Evolutionary conservation across 2,329 filamentous ascomycete genomes (phyloP).

Genomic region (Orbilia oligospora): DNA sequence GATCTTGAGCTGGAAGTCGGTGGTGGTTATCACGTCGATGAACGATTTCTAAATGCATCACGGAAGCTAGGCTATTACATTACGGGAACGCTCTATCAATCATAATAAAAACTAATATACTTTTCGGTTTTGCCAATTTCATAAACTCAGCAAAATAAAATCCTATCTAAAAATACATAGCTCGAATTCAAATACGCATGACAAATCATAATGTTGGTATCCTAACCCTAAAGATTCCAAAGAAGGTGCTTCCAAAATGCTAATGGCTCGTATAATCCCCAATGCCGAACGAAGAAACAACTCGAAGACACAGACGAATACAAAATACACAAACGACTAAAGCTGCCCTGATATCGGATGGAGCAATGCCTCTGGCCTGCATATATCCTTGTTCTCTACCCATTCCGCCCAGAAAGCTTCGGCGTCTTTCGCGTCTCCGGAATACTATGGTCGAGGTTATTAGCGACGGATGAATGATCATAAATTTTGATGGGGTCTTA

Average conservation of each 20-base stretch:
- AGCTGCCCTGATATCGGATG: constrained; percentile 51
- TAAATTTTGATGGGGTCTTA: constrained; percentile 2
- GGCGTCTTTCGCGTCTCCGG: constrained; percentile 42
- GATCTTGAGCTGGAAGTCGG: too few species aligned
- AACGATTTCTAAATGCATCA: too few species aligned
- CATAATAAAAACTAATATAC: too few species aligned
- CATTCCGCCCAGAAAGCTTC: constrained; percentile 56
- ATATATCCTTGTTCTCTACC: constrained; percentile 47
- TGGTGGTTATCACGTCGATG: too few species aligned
- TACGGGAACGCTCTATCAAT: too few species aligned
- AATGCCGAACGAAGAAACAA: constrained; percentile 3
- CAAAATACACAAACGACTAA: constrained; percentile 6
- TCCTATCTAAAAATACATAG: constrained; percentile 3
- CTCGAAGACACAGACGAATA: background rate
- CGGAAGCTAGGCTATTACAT: too few species aligned
- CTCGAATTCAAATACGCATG: background rate
- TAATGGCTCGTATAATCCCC: background rate
- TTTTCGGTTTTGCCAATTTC: background rate
- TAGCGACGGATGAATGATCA: background rate
- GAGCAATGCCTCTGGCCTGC: constrained; percentile 50
- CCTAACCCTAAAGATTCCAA: background rate
- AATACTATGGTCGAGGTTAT: constrained; percentile 35
- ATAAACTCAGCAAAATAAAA: background rate
- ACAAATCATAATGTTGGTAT: constrained; percentile 7
- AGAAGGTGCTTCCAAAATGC: constrained; percentile 6